Conservation (phyloP, 2,329 filamentous ascomycete species). For the Niveomyces coronatus region DNA sequence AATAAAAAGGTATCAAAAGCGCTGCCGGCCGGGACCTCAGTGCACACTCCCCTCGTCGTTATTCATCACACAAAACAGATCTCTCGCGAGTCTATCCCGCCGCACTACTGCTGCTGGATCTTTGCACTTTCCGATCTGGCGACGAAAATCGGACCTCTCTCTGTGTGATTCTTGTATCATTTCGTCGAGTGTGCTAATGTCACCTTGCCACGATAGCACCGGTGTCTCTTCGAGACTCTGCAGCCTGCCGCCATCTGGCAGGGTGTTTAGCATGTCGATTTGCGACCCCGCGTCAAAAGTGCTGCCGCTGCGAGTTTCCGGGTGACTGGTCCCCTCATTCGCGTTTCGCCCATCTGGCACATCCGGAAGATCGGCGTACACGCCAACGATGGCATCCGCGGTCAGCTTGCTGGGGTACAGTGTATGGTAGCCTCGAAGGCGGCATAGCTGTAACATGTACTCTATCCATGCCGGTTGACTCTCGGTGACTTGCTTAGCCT, state of each 20-base stretch:
- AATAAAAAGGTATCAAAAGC: neutral
- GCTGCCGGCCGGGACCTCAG: neutral
- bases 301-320: constrained; percentile 21
- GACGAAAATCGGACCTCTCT: constrained; percentile 50
- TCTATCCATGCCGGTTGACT: constrained; percentile 69
- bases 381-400: constrained; percentile 49
- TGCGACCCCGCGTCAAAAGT: constrained; percentile 34
- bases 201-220: constrained; percentile 55
- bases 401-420: constrained; percentile 61
- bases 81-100: constrained; percentile 34
- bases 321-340: constrained; percentile 13
- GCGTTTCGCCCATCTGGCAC: constrained; percentile 57
- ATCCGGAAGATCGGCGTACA: constrained; percentile 67
- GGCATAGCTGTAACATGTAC: constrained; percentile 65
- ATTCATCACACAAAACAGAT: constrained; percentile 52
- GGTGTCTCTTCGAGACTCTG: constrained; percentile 40
- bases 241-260: constrained; percentile 33
- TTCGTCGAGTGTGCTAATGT: constrained; percentile 26
- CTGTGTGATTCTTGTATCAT: constrained; percentile 34
- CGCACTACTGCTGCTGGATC: constrained; percentile 18
- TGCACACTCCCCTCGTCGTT: constrained; percentile 19
- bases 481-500: constrained; percentile 52
- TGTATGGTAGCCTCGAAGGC: constrained; percentile 65
- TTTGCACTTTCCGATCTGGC: constrained; percentile 56
- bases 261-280: constrained; percentile 37